These are phyloP conservation scores for Williopsis jadinii DNA, from an alignment of 1,139 yeast genomes.

Conservation along the genomic window DNA sequence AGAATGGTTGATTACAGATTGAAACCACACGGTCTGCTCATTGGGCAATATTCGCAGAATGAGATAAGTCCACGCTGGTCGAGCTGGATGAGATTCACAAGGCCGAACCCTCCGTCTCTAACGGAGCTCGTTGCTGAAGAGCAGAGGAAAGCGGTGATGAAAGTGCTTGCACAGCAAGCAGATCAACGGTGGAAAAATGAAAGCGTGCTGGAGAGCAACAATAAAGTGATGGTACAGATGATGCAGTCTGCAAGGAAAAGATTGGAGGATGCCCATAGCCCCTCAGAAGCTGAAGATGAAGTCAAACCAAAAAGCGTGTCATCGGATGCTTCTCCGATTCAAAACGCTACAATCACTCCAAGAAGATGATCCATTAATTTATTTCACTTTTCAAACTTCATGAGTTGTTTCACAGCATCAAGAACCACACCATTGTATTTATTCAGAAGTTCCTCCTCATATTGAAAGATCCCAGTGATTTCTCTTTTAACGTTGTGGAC, in stretches of 20 bases:
- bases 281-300: no score
- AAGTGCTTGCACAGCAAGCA: constrained; percentile 50
- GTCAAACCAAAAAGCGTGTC: no score
- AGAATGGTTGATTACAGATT: constrained; percentile 32
- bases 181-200: constrained; percentile 51
- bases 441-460: constrained; percentile 15
- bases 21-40: constrained; percentile 15
- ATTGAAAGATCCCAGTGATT: constrained; percentile 12
- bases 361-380: no score
- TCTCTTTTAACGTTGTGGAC: constrained; percentile 16
- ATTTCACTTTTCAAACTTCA: neutral
- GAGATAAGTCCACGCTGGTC: constrained; percentile 64
- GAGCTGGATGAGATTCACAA: constrained; percentile 69
- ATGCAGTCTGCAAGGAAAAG: constrained; percentile 6
- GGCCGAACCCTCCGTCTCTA: constrained; percentile 53
- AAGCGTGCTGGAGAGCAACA: constrained; percentile 10
- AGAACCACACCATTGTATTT: constrained; percentile 13
- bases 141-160: constrained; percentile 46
- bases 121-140: constrained; percentile 56
- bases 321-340: constrained; percentile 25
- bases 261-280: constrained; percentile 1
- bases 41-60: constrained; percentile 29
- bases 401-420: constrained; percentile 7
- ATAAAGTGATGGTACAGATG: constrained; percentile 9
- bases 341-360: constrained; percentile 23